Percentiles rank a stretch among this genome's conserved stretches.
phyloP scores from a whole-genome alignment of 345 rosid genomes.

The Lumnitzera racemosa region DNA sequence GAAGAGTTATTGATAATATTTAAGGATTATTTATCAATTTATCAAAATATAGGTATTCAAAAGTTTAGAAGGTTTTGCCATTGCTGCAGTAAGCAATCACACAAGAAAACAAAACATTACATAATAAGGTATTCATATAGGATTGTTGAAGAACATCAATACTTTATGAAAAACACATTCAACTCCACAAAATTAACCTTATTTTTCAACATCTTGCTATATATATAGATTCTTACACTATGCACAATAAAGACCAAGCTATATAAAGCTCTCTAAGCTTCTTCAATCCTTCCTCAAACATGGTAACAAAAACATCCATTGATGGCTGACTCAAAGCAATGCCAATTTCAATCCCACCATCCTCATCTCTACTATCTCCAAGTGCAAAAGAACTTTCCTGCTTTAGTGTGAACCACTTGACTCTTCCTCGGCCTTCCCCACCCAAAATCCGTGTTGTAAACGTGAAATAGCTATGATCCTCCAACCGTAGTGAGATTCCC shows the following conservation, averaged over 20 bases:
- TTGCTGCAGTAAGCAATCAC: too few relatives aligned
- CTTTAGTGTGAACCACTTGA: neutral
- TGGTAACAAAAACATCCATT: neutral
- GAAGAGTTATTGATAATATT: too few relatives aligned
- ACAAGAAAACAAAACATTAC: too few relatives aligned
- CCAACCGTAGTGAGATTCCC: neutral
- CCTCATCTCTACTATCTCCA: neutral
- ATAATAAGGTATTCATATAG: too few relatives aligned
- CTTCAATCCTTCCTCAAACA: neutral
- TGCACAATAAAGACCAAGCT: neutral
- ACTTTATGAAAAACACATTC: too few relatives aligned
- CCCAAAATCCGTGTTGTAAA: slow-evolving; percentile 2
- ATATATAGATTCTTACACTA: neutral
- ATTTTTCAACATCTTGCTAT: neutral
- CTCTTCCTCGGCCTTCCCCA: slow-evolving; percentile 2
- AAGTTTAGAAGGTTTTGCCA: too few relatives aligned
- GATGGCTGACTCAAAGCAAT: neutral
- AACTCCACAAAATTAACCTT: too few relatives aligned
- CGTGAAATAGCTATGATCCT: neutral
- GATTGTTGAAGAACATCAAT: too few relatives aligned
- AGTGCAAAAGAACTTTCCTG: neutral
- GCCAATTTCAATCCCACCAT: neutral
- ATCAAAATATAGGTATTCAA: too few relatives aligned
- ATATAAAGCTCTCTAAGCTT: neutral
- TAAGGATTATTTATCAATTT: too few relatives aligned